Evolutionary conservation across 495 filamentous ascomycete genomes (phyloP), one percentile per base, ranked within the genome.

Genomic region (Aspergillus nanangensis): DNA sequence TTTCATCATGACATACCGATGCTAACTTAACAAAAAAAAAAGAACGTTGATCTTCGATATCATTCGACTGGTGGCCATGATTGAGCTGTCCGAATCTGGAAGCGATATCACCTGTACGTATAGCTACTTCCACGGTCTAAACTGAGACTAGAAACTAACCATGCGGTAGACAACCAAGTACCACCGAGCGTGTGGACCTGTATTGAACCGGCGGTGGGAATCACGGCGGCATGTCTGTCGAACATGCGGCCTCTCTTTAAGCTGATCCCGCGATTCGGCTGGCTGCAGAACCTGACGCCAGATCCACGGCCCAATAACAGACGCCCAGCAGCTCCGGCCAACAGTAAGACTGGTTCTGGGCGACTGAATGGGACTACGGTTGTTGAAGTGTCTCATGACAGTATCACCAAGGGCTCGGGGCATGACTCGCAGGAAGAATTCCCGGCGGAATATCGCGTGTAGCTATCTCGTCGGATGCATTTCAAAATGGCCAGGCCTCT

Each of bases 241-340:
- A 66, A 66, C 42, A 61, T 66, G 52, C 59, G 61, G 8, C 63
- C 61, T 2, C 38, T 65, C 10, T 66, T 69, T 53, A 51, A 51
- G 25, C 7, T 29, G 25, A 11, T 11, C 25, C 11, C 25, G 7
- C 25, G 25, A n/a, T n/a, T n/a, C n/a, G n/a, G n/a, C n/a, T n/a
- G n/a, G n/a, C n/a, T n/a, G n/a, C n/a, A n/a, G n/a, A n/a, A n/a
- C n/a, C n/a, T n/a, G n/a, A n/a, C n/a, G n/a, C n/a, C n/a, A n/a
- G n/a, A n/a, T n/a, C n/a, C n/a, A n/a, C n/a, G n/a, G n/a, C n/a
- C n/a, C n/a, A n/a, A n/a, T n/a, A n/a, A n/a, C n/a, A n/a, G n/a
- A n/a, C n/a, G n/a, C n/a, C n/a, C n/a, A n/a, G n/a, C n/a, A n/a
- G n/a, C n/a, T n/a, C n/a, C n/a, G n/a, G n/a, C n/a, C n/a, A n/a